Percentiles rank a stretch among this genome's conserved stretches.
Conservation (phyloP, 1,284 basidiomycete genomes). For the Crepidotus sp. region DNA sequence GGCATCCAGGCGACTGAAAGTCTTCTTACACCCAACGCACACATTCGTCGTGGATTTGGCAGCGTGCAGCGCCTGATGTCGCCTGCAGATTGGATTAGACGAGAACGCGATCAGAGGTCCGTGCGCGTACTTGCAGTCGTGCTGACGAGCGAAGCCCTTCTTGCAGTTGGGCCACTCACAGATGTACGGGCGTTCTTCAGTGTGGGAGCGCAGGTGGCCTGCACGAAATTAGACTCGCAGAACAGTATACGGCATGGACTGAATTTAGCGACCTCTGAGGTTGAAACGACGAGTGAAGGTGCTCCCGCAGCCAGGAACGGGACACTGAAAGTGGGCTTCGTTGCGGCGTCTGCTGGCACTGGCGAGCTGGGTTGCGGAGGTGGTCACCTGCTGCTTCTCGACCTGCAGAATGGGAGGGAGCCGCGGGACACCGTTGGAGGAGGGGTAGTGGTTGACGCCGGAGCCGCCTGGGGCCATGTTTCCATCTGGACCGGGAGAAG, state of each 20-base stretch:
- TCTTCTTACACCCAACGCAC: conserved; percentile 89
- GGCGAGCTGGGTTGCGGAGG: conserved; percentile 88
- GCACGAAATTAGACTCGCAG: conserved; percentile 23
- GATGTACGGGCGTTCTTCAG: conserved; percentile 88
- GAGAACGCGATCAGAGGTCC: conserved; percentile 10
- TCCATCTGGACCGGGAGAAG: conserved; percentile 20
- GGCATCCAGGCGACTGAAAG: conserved; percentile 89
- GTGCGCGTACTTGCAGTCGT: conserved; percentile 84
- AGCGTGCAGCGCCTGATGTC: conserved; percentile 82
- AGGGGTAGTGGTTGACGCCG: conserved; percentile 46
- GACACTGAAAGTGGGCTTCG: conserved; percentile 87
- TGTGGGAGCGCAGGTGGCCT: conserved; percentile 95
- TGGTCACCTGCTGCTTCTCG: conserved; percentile 89
- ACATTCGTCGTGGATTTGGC: conserved; percentile 78
- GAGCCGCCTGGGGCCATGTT: conserved; percentile 24
- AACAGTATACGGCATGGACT: conserved; percentile 5
- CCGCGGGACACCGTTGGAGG: conserved; percentile 49
- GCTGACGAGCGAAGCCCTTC: conserved; percentile 90
- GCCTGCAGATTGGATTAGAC: conserved; percentile 32
- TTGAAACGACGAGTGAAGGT: conserved; percentile 89
- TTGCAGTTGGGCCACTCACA: conserved; percentile 91
- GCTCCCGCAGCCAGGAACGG: conserved; percentile 90
- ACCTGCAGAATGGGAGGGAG: conserved; percentile 78
- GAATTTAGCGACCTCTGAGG: conserved; percentile 50
- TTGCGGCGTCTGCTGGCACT: conserved; percentile 84